Conservation (phyloP, 306 rosid species). For the Begonia loranthoides region DNA sequence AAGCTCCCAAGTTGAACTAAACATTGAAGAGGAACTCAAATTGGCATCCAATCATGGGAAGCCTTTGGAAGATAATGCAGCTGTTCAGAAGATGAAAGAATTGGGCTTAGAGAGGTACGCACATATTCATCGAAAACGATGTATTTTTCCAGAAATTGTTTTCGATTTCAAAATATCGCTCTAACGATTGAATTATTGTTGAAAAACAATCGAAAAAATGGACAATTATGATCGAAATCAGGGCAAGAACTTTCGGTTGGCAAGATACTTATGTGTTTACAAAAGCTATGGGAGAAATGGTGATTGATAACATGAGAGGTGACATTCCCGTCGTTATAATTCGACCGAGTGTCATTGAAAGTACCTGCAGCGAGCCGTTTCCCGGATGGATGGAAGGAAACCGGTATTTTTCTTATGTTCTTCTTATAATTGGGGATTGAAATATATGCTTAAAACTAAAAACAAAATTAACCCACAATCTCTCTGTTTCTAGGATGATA, state of each 20-base stretch:
- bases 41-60: conserved; percentile 34
- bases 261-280: conserved; percentile 96
- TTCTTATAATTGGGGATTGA: background rate
- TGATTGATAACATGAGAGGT: conserved; percentile 66
- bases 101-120: conserved; percentile 58
- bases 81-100: conserved; percentile 72
- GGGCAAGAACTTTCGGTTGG: conserved; percentile 85
- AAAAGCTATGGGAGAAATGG: conserved; percentile 98
- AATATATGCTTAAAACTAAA: background rate
- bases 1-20: conserved; percentile 28
- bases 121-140: background rate
- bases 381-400: conserved; percentile 99
- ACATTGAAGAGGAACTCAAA: conserved; percentile 60
- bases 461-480: background rate
- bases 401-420: conserved; percentile 25
- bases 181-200: too few species aligned
- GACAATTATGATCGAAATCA: too few species aligned
- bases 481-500: conserved; percentile 56
- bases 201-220: too few species aligned
- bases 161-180: too few species aligned
- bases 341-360: conserved; percentile 90
- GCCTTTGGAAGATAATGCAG: conserved; percentile 26
- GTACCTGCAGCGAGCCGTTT: conserved; percentile 82
- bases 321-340: conserved; percentile 74
- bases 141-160: background rate